phyloP scores from a whole-genome alignment of 2,329 filamentous ascomycete genomes.

The Aurifilum marmelostoma region DNA sequence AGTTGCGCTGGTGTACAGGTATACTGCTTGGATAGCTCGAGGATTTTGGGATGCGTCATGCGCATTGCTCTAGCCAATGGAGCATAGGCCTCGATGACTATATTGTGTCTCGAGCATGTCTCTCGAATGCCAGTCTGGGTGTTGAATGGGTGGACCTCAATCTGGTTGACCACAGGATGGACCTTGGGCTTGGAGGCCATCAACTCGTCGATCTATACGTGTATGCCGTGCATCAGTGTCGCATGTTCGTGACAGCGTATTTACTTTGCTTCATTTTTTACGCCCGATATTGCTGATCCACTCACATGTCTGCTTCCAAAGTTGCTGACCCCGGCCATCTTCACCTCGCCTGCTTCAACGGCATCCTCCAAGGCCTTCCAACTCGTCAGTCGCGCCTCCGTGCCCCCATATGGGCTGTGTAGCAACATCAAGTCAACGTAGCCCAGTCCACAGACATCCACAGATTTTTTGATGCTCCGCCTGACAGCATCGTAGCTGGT shows the following conservation, averaged over 20 bases:
- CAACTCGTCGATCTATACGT: constrained; percentile 65
- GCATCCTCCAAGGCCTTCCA: constrained; percentile 81
- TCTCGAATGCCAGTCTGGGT: constrained; percentile 68
- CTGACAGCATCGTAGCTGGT: constrained; percentile 69
- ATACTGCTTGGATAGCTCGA: constrained; percentile 68
- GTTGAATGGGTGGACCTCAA: constrained; percentile 84
- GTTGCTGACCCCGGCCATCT: constrained; percentile 75
- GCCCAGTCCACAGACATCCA: constrained; percentile 67
- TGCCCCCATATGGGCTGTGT: constrained; percentile 79
- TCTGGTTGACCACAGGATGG: constrained; percentile 74
- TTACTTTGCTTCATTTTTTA: not conserved
- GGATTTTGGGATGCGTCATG: constrained; percentile 68
- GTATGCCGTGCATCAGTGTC: constrained; percentile 1
- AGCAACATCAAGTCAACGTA: constrained; percentile 82
- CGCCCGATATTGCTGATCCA: constrained; percentile 24
- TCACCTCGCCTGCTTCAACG: constrained; percentile 70
- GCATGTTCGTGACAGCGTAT: not conserved
- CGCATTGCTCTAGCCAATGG: constrained; percentile 73
- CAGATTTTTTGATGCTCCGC: constrained; percentile 65
- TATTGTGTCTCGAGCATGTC: constrained; percentile 67
- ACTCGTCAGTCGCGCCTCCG: constrained; percentile 66
- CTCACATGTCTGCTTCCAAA: constrained; percentile 74
- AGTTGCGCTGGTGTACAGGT: constrained; percentile 72
- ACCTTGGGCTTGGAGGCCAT: constrained; percentile 65
- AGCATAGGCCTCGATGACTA: constrained; percentile 78